Percentiles rank a stretch among this genome's conserved stretches.
These are phyloP conservation scores for Suhomyces coccinellae DNA, from an alignment of 1,139 yeast genomes.

Conservation along the genomic window DNA sequence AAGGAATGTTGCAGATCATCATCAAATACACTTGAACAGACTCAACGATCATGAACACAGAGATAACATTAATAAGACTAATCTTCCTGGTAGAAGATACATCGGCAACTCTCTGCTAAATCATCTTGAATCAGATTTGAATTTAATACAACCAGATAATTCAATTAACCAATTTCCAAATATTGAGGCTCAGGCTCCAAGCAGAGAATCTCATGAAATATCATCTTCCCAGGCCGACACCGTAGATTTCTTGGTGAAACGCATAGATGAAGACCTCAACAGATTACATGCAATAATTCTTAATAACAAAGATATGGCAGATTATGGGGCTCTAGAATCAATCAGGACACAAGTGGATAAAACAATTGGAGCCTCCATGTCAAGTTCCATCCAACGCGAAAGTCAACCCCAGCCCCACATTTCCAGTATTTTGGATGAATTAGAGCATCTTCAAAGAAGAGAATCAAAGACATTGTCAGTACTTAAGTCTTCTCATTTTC, in stretches of 20 bases:
- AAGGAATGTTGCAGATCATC: too few relatives aligned
- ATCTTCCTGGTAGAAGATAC: background rate
- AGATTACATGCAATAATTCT: conserved; percentile 1
- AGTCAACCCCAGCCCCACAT: background rate
- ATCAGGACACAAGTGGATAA: conserved; percentile 12
- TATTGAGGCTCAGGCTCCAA: background rate
- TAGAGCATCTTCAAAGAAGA: conserved; percentile 10
- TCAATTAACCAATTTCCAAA: background rate
- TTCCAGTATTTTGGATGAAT: conserved; percentile 10
- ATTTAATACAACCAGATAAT: background rate
- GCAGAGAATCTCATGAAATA: background rate
- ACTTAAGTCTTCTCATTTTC: background rate
- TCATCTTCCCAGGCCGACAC: background rate
- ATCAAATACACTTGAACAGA: background rate
- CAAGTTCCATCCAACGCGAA: background rate
- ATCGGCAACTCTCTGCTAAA: background rate
- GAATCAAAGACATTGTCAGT: background rate
- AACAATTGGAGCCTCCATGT: conserved; percentile 3
- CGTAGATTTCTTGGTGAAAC: background rate
- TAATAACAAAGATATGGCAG: background rate
- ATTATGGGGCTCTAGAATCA: conserved; percentile 6
- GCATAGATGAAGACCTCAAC: conserved; percentile 4
- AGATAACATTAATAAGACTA: background rate
- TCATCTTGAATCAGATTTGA: background rate
- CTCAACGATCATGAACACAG: background rate